phyloP scores from a whole-genome alignment of 2,329 filamentous ascomycete species.

The Cladosporium halotolerans region DNA sequence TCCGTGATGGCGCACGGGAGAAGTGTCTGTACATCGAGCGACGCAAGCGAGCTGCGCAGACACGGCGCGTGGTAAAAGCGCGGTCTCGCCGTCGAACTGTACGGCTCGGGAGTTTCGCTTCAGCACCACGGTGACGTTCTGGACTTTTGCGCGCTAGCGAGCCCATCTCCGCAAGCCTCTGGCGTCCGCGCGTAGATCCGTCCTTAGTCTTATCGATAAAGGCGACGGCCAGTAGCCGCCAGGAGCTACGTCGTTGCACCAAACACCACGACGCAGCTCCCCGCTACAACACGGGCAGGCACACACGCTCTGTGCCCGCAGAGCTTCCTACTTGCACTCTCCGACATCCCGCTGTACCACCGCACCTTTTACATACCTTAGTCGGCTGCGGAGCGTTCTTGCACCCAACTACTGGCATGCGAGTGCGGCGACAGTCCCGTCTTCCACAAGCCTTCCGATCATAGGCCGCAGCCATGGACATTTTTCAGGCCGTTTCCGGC shows the following conservation, averaged over 20 bases:
- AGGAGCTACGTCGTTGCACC: too few relatives aligned
- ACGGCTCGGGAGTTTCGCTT: not conserved
- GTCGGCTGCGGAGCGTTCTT: too few relatives aligned
- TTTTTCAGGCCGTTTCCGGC: slow-evolving; percentile 84
- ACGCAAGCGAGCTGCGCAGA: not conserved
- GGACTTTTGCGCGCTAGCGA: not conserved
- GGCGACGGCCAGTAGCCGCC: too few relatives aligned
- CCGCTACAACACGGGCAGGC: too few relatives aligned
- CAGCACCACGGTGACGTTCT: not conserved
- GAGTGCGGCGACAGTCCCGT: not conserved
- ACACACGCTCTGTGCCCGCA: too few relatives aligned
- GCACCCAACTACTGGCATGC: not conserved
- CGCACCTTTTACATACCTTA: too few relatives aligned
- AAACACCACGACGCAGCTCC: too few relatives aligned
- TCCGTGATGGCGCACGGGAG: slow-evolving; percentile 4
- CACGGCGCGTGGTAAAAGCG: not conserved
- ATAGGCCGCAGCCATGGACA: slow-evolving; percentile 61
- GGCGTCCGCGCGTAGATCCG: not conserved
- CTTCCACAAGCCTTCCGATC: not conserved
- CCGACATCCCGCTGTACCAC: too few relatives aligned
- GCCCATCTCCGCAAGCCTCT: not conserved
- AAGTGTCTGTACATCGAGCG: slow-evolving; percentile 9
- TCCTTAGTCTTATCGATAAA: not conserved
- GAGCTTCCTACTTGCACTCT: too few relatives aligned
- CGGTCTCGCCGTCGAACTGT: not conserved